Evolutionary conservation across 192 early-diverging fungal species (phyloP), one percentile per base, ranked within the genome.

Genomic region (Backusella tuberculispora): DNA sequence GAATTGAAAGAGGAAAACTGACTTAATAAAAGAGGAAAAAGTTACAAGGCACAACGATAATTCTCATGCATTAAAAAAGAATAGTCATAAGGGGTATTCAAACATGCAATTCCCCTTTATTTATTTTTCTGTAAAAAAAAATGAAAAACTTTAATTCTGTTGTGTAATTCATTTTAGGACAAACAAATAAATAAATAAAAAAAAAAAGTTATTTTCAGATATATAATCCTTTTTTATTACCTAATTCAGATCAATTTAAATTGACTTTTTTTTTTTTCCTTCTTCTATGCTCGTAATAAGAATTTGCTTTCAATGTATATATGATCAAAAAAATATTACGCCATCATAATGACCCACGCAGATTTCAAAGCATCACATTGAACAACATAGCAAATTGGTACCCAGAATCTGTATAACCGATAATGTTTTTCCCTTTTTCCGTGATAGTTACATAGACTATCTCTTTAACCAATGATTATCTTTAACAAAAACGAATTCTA

Each of bases 191-290:
- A n/a, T 21, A 56, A 56, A 12, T 21, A 56, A 15, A 56, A 34
- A 60, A 60, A 60, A 60, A 60, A 60, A 60, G 24, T 12, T 53
- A 60, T 60, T 60, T 60, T 60, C 53, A 60, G 53, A 26, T 60
- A 60, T 26, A 24, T 60, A 26, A 5, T 60, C 53, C 53, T 60
- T 26, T 60, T 60, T 60, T 26, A 60, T 60, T 26, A 60, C 53
- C 53, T 26, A 60, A 26, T 60, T 26, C 8, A 60, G 53, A 60
- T 60, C 21, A 60, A 60, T 60, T 60, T 60, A 60, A 60, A 60
- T n/a, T 26, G 53, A 12, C 8, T 21, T 6, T 60, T 24, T 60
- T 34, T 34, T 34, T 34, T 34, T 2, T 34, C 2, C 29, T 34
- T 34, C 29, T 34, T 34, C 29, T 19, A 60, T 24, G 9, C 13